phyloP scores from a whole-genome alignment of 495 filamentous ascomycete species.

The Letharia columbiana region DNA sequence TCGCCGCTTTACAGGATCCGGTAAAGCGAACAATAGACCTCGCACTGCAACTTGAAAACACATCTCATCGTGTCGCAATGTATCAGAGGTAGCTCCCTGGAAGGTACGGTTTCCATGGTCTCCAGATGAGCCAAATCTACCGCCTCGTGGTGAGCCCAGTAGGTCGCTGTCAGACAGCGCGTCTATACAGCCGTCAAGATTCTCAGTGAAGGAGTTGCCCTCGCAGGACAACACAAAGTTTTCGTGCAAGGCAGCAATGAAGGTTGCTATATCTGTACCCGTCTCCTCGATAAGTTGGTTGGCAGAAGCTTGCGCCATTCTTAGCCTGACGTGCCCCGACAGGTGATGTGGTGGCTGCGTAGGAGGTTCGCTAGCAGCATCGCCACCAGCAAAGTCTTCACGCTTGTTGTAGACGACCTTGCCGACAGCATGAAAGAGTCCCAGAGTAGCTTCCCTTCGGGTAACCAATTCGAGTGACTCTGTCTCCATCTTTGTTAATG shows the following conservation, averaged over 20 bases:
- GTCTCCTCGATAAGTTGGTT: slow-evolving; percentile 78
- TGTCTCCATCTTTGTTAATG: slow-evolving; percentile 61
- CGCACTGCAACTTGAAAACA: slow-evolving; percentile 80
- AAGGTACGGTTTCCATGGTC: slow-evolving; percentile 35
- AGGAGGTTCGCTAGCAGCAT: slow-evolving; percentile 25
- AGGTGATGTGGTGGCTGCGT: slow-evolving; percentile 56
- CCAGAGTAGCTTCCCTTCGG: slow-evolving; percentile 76
- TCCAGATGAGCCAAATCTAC: slow-evolving; percentile 34
- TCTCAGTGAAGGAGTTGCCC: slow-evolving; percentile 46
- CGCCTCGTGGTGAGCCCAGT: slow-evolving; percentile 42
- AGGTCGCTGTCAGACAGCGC: slow-evolving; percentile 80
- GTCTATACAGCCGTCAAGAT: slow-evolving; percentile 72
- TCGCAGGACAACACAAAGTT: slow-evolving; percentile 85
- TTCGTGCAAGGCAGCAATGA: slow-evolving; percentile 87
- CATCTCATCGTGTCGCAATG: slow-evolving; percentile 82
- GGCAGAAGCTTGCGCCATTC: slow-evolving; percentile 59
- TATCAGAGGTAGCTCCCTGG: slow-evolving; percentile 51
- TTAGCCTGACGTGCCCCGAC: slow-evolving; percentile 50
- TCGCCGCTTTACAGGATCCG: slow-evolving; percentile 67
- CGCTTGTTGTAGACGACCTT: slow-evolving; percentile 94
- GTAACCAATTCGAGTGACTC: slow-evolving; percentile 66
- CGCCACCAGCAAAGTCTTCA: slow-evolving; percentile 31
- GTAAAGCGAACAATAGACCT: slow-evolving; percentile 73
- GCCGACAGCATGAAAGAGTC: slow-evolving; percentile 93
- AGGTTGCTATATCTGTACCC: slow-evolving; percentile 80